Percentiles rank a stretch among this genome's conserved stretches.
These are phyloP conservation scores for Onygena corvina DNA, from an alignment of 2,329 filamentous ascomycete species.

Conservation along the genomic window DNA sequence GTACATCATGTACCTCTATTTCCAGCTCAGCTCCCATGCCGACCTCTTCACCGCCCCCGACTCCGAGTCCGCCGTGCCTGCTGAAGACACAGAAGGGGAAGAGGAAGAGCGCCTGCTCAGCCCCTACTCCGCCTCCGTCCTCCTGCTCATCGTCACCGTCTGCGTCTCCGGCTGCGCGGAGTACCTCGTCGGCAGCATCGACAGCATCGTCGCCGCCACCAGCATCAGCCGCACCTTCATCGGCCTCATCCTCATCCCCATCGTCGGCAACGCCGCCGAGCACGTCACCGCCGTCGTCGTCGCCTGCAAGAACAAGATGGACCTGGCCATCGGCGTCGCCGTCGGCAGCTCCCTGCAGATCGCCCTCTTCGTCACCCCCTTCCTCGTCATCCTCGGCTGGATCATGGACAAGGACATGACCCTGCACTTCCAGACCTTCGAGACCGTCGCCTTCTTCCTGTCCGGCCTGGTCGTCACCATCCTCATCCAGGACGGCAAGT, in stretches of 20 bases:
- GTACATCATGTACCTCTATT: constrained; percentile 64
- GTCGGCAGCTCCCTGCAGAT: constrained; percentile 76
- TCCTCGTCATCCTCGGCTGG: constrained; percentile 70
- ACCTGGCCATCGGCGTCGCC: constrained; percentile 61
- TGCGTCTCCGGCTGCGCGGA: constrained; percentile 63
- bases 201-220: constrained; percentile 55
- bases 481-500: constrained; percentile 69
- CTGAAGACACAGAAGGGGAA: constrained; percentile 24
- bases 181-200: constrained; percentile 65
- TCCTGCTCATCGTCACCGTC: constrained; percentile 57
- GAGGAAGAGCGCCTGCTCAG: constrained; percentile 44
- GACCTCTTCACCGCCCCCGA: constrained; percentile 50
- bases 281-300: constrained; percentile 73
- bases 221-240: constrained; percentile 72
- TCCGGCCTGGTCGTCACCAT: constrained; percentile 61
- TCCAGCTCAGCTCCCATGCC: constrained; percentile 65
- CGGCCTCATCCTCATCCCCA: constrained; percentile 65
- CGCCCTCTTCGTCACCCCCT: constrained; percentile 66
- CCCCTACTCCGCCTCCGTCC: constrained; percentile 51
- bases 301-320: constrained; percentile 59
- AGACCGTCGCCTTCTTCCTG: constrained; percentile 65
- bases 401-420: constrained; percentile 61
- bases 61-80: constrained; percentile 16
- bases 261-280: constrained; percentile 69
- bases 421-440: constrained; percentile 67